Evolutionary conservation across 805 yeast species (phyloP), one percentile per base, ranked within the genome.

Genomic region (Wickerhamomyces strasburgensis): DNA sequence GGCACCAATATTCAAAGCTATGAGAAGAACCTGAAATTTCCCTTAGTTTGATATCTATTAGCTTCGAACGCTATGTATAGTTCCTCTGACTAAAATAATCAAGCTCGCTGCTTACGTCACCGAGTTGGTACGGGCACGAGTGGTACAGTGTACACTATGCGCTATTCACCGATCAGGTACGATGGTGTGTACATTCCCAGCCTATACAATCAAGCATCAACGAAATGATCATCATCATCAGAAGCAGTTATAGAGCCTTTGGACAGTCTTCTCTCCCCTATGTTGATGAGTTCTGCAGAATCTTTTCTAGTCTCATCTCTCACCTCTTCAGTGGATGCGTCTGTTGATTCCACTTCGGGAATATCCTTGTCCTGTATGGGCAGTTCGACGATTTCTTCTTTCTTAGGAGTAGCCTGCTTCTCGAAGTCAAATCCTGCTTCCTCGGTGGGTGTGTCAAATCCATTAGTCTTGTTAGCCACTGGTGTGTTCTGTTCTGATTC

Each of bases 151-250:
- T n/a, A n/a, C n/a, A n/a, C n/a, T n/a, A n/a, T n/a, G n/a, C n/a
- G n/a, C n/a, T n/a, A n/a, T n/a, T n/a, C n/a, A n/a, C n/a, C n/a
- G n/a, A n/a, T n/a, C n/a, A n/a, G n/a, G n/a, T n/a, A n/a, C n/a
- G n/a, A n/a, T n/a, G n/a, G n/a, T n/a, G n/a, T n/a, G n/a, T n/a
- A n/a, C n/a, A n/a, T n/a, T n/a, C n/a, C n/a, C n/a, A n/a, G n/a
- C n/a, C n/a, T 23, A 23, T 8, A 23, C n/a, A n/a, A 17, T 33
- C 27, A 43, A 9, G 50, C 48, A 29, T 46, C 50, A n/a, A 46
- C 50, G 35, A 43, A 46, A 9, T 45, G 32, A 11, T 40, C 32
- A 10, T 43, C 50, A 18, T 40, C 47, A 25, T 32, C 42, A n/a
- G 32, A 28, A 8, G n/a, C n/a, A n/a, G 38, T 25, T 5, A 21